Evolutionary conservation across 495 filamentous ascomycete species (phyloP), one percentile per base, ranked within the genome.

Genomic region (Neurospora sp.): DNA sequence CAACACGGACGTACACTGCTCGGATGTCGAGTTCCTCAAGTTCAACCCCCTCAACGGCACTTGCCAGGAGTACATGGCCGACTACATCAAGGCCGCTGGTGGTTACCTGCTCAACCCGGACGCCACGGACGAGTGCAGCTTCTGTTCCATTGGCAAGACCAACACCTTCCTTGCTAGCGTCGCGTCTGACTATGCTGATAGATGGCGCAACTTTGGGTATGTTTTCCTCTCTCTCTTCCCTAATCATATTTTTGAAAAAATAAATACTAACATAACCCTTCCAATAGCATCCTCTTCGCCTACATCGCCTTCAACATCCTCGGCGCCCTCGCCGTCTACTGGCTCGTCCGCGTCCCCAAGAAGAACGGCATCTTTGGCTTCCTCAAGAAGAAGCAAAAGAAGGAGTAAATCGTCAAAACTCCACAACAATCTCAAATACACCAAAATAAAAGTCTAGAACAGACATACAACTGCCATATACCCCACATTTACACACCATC

Each of bases 271-370:
- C 77, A 20, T 72, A 7, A 35, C 2, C 31, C 6, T 11, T 59
- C n/a, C 42, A n/a, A 46, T n/a, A 81, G 80, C 14, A 81, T 92
- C 38, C 79, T 83, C 27, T 95, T 86, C 81, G 89, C 83, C 0
- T 96, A 90, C 77, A 85, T 95, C 72, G 81, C 86, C n/a, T 93
- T 96, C 82, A 97, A 97, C 79, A 81, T 94, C 72, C 77, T 83
- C n/a, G 90, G 80, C 31, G 93, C 93, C 0, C 78, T 95, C 23
- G 84, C 86, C 54, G 78, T 97, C 20, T 97, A 97, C 82, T 97
- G 92, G 91, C 79, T 94, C 71, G 86, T 88, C 8, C 84, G 94
- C 7, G 91, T 97, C 70, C 92, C 92, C 18, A 94, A 94, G 86
- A 88, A 83, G 46, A 82, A 82, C 77, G 35, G 40, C 18, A 59